Conservation (phyloP, 768 basidiomycete genomes). For the Suillus clintonianus region DNA sequence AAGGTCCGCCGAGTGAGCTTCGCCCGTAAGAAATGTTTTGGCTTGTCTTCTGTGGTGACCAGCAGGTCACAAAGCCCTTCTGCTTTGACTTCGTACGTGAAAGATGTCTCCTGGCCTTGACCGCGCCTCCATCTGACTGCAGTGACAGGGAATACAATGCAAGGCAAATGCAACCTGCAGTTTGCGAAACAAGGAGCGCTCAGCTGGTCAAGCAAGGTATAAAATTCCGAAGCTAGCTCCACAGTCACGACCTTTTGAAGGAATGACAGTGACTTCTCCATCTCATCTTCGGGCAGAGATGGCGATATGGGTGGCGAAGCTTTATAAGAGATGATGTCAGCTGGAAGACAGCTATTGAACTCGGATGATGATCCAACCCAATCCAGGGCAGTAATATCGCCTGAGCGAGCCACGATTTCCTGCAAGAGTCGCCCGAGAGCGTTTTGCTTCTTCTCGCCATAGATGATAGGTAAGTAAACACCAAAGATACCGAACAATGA, state of each 20-base stretch:
- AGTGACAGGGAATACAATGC: conserved; percentile 2
- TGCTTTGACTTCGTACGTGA: neutral
- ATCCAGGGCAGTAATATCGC: neutral
- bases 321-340: neutral
- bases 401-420: neutral
- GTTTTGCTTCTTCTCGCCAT: neutral
- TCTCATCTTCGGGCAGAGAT: neutral
- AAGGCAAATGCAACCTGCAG: neutral
- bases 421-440: neutral
- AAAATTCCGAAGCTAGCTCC: neutral
- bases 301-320: neutral
- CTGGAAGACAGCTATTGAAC: neutral
- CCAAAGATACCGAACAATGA: conserved; percentile 11
- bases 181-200: neutral
- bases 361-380: neutral
- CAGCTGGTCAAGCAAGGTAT: neutral
- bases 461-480: neutral
- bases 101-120: neutral
- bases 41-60: neutral
- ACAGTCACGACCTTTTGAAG: neutral
- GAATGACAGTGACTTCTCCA: neutral
- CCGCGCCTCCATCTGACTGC: neutral
- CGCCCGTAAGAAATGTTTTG: neutral
- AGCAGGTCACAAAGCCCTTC: neutral
- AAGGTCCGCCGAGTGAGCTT: neutral